Percentiles rank a stretch among this genome's conserved stretches.
Evolutionary conservation across 2,329 filamentous ascomycete species (phyloP).

Genomic region (Aquanectria penicillioides): DNA sequence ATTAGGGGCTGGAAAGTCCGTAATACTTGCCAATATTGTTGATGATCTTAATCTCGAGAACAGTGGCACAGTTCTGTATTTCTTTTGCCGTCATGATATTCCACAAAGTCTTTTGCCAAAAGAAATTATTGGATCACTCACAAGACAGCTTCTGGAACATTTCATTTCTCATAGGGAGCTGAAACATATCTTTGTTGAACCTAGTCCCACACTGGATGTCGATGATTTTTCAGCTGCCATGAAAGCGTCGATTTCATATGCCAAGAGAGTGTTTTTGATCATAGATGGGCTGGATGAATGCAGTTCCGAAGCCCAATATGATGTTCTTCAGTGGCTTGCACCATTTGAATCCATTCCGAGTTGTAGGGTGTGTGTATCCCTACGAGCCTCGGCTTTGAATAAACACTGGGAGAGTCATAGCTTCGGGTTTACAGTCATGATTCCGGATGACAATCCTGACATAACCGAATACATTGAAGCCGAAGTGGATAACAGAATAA

Average conservation of each 20-base stretch:
- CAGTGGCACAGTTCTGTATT: constrained; percentile 39
- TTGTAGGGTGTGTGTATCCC: constrained; percentile 1
- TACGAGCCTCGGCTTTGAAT: neutral
- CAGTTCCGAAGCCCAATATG: neutral
- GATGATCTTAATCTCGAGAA: constrained; percentile 45
- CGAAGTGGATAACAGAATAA: constrained; percentile 21
- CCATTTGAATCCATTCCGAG: no score
- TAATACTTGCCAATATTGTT: constrained; percentile 55
- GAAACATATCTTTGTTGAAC: no score
- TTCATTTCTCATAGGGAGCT: no score
- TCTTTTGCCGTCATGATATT: constrained; percentile 47
- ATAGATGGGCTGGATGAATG: constrained; percentile 37
- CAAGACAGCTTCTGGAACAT: constrained; percentile 52
- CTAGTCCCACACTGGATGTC: no score
- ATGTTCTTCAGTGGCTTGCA: no score
- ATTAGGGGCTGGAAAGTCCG: constrained; percentile 57
- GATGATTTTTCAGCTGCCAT: no score
- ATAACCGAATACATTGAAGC: constrained; percentile 33
- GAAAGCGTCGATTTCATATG: no score
- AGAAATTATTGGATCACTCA: constrained; percentile 46
- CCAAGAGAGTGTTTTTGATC: constrained; percentile 15
- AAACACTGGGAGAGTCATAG: neutral
- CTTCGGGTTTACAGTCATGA: neutral
- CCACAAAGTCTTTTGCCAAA: constrained; percentile 40
- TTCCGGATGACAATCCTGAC: constrained; percentile 39